These are phyloP conservation scores for Arthrobotrys conoides DNA, from an alignment of 2,329 filamentous ascomycete genomes.

Conservation along the genomic window DNA sequence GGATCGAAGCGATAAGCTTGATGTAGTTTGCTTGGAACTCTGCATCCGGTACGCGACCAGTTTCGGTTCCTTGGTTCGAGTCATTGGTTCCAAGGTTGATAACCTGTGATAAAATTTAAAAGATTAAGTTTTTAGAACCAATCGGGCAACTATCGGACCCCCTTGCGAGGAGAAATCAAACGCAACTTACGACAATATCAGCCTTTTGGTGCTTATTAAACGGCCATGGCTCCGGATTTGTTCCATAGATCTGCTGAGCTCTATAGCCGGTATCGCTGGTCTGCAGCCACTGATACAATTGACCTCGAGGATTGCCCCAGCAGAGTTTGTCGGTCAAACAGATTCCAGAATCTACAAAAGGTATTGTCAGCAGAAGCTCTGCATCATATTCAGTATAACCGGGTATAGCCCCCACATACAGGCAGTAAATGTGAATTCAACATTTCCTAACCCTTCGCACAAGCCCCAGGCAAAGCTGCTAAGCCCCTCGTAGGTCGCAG, in stretches of 20 bases:
- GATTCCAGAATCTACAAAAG: slow-evolving; percentile 70
- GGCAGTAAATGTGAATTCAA: slow-evolving; percentile 73
- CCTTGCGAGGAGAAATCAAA: not conserved
- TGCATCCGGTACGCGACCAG: slow-evolving; percentile 66
- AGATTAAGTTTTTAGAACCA: slow-evolving; percentile 64
- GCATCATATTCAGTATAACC: slow-evolving; percentile 69
- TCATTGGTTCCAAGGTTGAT: slow-evolving; percentile 71
- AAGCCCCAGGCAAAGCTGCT: slow-evolving; percentile 73
- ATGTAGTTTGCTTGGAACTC: slow-evolving; percentile 68
- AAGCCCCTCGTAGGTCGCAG: slow-evolving; percentile 73
- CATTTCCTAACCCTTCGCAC: slow-evolving; percentile 73
- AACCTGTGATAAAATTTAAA: slow-evolving; percentile 65
- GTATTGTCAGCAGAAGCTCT: not conserved
- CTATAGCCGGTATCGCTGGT: slow-evolving; percentile 45
- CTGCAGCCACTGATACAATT: slow-evolving; percentile 57
- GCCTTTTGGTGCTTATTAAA: slow-evolving; percentile 46
- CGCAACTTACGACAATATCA: slow-evolving; percentile 52
- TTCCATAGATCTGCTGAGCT: slow-evolving; percentile 48
- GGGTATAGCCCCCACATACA: slow-evolving; percentile 67
- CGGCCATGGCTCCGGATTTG: slow-evolving; percentile 47
- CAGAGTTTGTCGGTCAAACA: slow-evolving; percentile 73
- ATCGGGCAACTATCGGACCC: not conserved
- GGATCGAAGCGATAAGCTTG: slow-evolving; percentile 67
- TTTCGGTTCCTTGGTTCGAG: slow-evolving; percentile 66
- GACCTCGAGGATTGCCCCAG: slow-evolving; percentile 69